Conservation (phyloP, 2,329 filamentous ascomycete species). For the Beauveria sp. region DNA sequence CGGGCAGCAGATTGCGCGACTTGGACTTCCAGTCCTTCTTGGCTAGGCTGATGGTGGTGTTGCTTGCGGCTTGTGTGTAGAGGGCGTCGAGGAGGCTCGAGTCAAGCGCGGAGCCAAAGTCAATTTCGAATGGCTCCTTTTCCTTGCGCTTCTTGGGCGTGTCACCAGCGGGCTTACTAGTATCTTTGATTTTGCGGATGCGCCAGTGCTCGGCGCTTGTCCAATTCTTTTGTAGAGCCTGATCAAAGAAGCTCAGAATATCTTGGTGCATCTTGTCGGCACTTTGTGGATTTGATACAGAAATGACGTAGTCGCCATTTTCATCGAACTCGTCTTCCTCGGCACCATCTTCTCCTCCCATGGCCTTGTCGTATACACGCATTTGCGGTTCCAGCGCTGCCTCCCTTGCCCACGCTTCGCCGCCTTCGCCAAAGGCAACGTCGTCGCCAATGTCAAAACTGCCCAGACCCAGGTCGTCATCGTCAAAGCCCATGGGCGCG, state of each 20-base stretch:
- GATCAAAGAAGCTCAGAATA: slow-evolving; percentile 96
- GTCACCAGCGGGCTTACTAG: slow-evolving; percentile 53
- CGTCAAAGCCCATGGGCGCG: slow-evolving; percentile 66
- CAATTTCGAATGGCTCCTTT: slow-evolving; percentile 92
- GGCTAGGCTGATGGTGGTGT: slow-evolving; percentile 73
- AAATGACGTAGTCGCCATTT: slow-evolving; percentile 68
- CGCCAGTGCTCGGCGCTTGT: slow-evolving; percentile 97
- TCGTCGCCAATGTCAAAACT: slow-evolving; percentile 65
- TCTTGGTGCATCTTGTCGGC: slow-evolving; percentile 75
- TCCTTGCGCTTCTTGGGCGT: slow-evolving; percentile 68
- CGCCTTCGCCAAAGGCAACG: slow-evolving; percentile 87
- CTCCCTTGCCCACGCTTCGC: slow-evolving; percentile 90
- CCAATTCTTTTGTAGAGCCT: slow-evolving; percentile 95
- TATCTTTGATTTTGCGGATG: slow-evolving; percentile 83
- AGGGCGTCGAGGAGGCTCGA: slow-evolving; percentile 64
- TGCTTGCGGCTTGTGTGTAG: slow-evolving; percentile 73
- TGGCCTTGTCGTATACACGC: slow-evolving; percentile 62
- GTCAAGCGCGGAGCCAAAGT: slow-evolving; percentile 73
- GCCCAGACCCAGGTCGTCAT: slow-evolving; percentile 64
- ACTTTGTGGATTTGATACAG: slow-evolving; percentile 60
- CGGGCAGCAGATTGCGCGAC: slow-evolving; percentile 83
- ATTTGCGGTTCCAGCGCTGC: slow-evolving; percentile 81
- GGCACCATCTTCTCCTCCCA: slow-evolving; percentile 51
- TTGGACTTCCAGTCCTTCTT: slow-evolving; percentile 97
- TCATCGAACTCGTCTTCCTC: slow-evolving; percentile 36